Base-by-base conservation (phyloP, 805 yeast genomes). In the Suhomyces pyralidae region DNA sequence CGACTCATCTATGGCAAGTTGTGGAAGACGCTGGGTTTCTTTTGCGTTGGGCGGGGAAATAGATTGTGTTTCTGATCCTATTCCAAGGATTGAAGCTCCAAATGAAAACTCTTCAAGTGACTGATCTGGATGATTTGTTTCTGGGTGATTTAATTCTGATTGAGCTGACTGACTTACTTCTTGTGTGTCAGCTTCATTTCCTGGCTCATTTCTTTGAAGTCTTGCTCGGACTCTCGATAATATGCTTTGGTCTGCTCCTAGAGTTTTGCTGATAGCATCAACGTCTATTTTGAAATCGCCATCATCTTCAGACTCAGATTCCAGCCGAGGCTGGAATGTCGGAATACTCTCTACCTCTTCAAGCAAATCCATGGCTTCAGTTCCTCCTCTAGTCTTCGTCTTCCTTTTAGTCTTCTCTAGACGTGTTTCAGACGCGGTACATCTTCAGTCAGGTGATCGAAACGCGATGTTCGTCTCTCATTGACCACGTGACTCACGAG, bases 291-390 rank as follows among this genome's bases (percentile, higher is more conserved):
- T 38, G 26, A 52, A 26, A 14, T 15, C 24, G 15, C 32, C 22
- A 14, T 51, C 54, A 6, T 12, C 20, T 22, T 51, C 54, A 3
- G 48, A 47, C n/a, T 51, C 54, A 8, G 51, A 28, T 8, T 28
- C 45, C 20, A 40, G 10, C 12, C 48, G 44, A 38, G 38, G 34
- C 30, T 47, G 51, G 32, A 47, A 45, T 40, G 51, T 9, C 24
- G 50, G 22, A 14, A 49, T 51, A 42, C 51, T 55, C 26, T 55
- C 58, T 19, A 55, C 45, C 17, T 48, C 48, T 30, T 55, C 55
- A 14, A 55, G 43, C 40, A 55, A 53, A 45, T 55, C 58, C 58
- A 55, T 55, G 28, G 28, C 28, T 26, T 9, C 28, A 26, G 9
- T 26, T 8, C 25, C 25, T 22, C 10, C 9, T 8, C 12, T 26